A percentile compares a stretch with the other conserved stretches of the same genome.
phyloP scores from a whole-genome alignment of 1,139 yeast species.

The Blastobotrys petasosporus region DNA sequence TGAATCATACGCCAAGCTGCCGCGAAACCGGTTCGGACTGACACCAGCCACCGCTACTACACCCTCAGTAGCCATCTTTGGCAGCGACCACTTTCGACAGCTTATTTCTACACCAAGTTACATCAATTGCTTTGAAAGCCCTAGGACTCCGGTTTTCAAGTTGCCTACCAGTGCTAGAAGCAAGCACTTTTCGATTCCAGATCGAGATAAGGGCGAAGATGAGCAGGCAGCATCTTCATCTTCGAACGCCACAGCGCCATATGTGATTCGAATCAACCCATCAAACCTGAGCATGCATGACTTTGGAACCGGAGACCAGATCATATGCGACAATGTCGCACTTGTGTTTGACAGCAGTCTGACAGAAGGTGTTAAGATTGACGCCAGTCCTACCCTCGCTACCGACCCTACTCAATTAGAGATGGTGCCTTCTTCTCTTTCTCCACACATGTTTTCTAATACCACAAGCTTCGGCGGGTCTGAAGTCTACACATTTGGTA shows the following conservation, averaged over 20 bases:
- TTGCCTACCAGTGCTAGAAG: not conserved
- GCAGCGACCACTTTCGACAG: constrained; percentile 12
- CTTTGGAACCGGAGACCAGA: not conserved
- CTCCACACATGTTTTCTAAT: not conserved
- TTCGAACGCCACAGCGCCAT: not conserved
- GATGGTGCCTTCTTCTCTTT: constrained; percentile 1
- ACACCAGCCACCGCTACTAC: constrained; percentile 23
- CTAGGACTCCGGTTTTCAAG: constrained; percentile 9
- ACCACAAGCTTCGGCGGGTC: too few species aligned
- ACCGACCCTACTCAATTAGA: not conserved
- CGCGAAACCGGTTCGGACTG: constrained; percentile 5
- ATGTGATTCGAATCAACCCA: constrained; percentile 8
- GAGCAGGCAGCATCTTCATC: not conserved
- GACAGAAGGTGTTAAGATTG: constrained; percentile 5
- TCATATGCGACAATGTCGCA: not conserved
- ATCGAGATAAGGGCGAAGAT: not conserved
- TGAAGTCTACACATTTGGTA: too few species aligned
- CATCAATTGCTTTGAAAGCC: constrained; percentile 4
- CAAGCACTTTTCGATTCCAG: not conserved
- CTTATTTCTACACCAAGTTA: constrained; percentile 5
- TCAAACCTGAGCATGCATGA: not conserved
- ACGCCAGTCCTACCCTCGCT: not conserved
- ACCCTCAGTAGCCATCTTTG: constrained; percentile 21
- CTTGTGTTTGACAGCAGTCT: constrained; percentile 2
- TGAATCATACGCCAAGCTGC: too few species aligned